Percentiles rank a stretch among this genome's conserved stretches.
Evolutionary conservation across 306 rosid species (phyloP).

Genomic region (Vigna angularis): DNA sequence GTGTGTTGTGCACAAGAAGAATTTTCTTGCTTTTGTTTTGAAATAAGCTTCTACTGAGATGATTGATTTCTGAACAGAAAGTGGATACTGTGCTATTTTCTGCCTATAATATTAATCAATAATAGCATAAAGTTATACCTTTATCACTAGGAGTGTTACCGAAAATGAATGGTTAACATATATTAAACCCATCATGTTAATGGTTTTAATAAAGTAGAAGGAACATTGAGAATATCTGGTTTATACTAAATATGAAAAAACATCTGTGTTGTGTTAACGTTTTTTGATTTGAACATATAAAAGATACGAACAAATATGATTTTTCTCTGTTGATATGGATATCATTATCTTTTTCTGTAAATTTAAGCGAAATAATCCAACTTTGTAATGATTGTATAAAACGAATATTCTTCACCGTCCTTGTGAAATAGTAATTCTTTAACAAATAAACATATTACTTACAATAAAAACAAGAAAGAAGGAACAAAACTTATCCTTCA

Average conservation of each 20-base stretch:
- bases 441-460: neutral
- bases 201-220: neutral
- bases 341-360: neutral
- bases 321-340: constrained; percentile 2
- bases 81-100: neutral
- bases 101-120: neutral
- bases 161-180: constrained; percentile 6
- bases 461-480: neutral
- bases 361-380: constrained; percentile 28
- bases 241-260: neutral
- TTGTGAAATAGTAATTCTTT: neutral
- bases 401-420: constrained; percentile 26
- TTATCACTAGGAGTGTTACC: neutral
- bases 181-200: neutral
- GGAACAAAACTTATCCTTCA: neutral
- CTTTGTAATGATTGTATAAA: constrained; percentile 11
- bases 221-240: neutral
- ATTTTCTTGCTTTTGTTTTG: neutral
- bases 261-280: neutral
- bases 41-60: neutral
- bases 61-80: constrained; percentile 1
- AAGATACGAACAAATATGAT: neutral
- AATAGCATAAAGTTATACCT: neutral
- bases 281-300: neutral
- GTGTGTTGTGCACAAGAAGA: neutral